Evolutionary conservation across 164 flowering plant genomes (phyloP).

Genomic region (Berberis thunbergii): DNA sequence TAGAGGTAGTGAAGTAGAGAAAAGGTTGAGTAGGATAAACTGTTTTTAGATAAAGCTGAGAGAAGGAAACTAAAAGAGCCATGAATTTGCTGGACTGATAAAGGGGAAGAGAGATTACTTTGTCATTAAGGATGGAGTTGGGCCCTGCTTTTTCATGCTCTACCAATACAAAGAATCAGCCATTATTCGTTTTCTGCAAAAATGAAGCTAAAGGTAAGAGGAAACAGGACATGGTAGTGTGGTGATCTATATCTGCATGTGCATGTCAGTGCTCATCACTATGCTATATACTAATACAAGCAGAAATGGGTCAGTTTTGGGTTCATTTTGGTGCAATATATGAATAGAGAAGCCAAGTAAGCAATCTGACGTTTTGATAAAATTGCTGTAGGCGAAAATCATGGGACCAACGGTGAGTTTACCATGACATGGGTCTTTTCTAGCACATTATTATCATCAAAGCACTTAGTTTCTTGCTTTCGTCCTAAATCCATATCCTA

Average conservation of each 20-base stretch:
- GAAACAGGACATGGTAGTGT: background rate
- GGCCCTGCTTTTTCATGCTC: background rate
- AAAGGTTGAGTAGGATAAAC: background rate
- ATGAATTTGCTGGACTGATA: slow-evolving; percentile 1
- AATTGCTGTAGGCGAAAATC: background rate
- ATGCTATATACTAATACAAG: too few relatives aligned
- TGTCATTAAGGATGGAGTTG: slow-evolving; percentile 8
- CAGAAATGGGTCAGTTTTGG: too few relatives aligned
- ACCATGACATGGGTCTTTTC: too few relatives aligned
- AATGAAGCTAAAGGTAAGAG: background rate
- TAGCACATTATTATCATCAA: too few relatives aligned
- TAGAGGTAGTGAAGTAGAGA: too few relatives aligned
- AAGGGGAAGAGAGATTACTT: slow-evolving; percentile 8
- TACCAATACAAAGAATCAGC: background rate
- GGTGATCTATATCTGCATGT: background rate
- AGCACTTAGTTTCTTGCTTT: too few relatives aligned
- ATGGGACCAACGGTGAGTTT: too few relatives aligned
- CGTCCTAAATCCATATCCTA: too few relatives aligned
- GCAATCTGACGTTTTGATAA: background rate
- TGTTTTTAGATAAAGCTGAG: slow-evolving; percentile 1
- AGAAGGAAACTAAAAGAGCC: slow-evolving; percentile 7
- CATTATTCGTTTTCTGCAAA: background rate
- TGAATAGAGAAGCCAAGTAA: background rate
- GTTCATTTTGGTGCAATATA: too few relatives aligned
- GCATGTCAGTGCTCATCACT: background rate